phyloP scores from a whole-genome alignment of 805 yeast genomes.

The Saturnispora zaruensis region DNA sequence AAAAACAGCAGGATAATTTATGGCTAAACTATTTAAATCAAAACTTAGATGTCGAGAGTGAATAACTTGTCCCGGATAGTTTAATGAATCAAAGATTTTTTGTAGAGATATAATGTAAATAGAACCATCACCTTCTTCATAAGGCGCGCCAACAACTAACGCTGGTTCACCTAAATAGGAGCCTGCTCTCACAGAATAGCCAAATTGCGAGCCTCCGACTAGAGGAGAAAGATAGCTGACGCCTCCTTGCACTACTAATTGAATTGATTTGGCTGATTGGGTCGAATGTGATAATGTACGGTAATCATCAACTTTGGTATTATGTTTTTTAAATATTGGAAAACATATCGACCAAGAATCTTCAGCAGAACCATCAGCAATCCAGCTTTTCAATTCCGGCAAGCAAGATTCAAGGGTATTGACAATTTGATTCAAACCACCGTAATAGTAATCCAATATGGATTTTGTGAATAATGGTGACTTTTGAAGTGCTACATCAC shows the following conservation, averaged over 20 bases:
- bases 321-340: conserved; percentile 12
- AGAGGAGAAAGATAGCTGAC: conserved; percentile 9
- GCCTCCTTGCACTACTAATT: background rate
- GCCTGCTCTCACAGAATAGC: conserved; percentile 36
- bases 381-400: conserved; percentile 34
- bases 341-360: conserved; percentile 32
- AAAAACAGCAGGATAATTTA: conserved; percentile 30
- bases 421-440: conserved; percentile 44
- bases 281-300: background rate
- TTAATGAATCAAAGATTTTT: conserved; percentile 17
- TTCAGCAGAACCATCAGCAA: conserved; percentile 18
- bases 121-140: conserved; percentile 36
- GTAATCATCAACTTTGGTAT: background rate
- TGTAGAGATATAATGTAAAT: conserved; percentile 36
- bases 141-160: conserved; percentile 45
- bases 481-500: conserved; percentile 14
- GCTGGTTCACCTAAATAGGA: conserved; percentile 31
- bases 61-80: background rate
- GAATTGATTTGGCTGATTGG: background rate
- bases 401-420: conserved; percentile 34
- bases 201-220: conserved; percentile 35
- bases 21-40: conserved; percentile 1
- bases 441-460: conserved; percentile 41
- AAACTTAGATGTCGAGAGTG: background rate
- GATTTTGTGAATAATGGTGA: conserved; percentile 39